Base-by-base conservation (phyloP, 2,329 filamentous ascomycete genomes). In the Parastagonospora avenae region DNA sequence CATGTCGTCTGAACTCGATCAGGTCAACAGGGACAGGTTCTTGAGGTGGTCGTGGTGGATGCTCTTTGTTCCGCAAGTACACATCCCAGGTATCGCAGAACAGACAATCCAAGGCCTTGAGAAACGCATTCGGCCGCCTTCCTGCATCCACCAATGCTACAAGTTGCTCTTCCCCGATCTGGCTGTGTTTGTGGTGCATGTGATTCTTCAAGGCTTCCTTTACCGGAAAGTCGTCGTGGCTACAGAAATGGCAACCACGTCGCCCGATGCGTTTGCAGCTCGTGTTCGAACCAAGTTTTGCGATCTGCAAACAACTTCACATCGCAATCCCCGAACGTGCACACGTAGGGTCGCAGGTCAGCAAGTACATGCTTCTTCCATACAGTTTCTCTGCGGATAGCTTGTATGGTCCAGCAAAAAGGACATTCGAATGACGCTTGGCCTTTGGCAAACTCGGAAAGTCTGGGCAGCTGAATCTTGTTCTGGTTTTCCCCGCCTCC, bases 381-480 rank as follows among this genome's bases (percentile, higher is more conserved):
- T 3, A 38, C 15, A n/a, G 15, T 46, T 47, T 53, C 59, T 43
- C 9, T 48, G 24, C 45, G 46, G 9, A 54, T 43, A 7, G 48
- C 44, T 31, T 62, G 49, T 11, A 64, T 54, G 4, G 42, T 48
- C 14, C 44, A 60, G 44, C 64, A 67, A 37, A 63, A 58, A 4
- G 63, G 61, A 41, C 62, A 67, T 28, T 60, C 57, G 41, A 67
- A 67, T 9, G 53, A 43, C 12, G 27, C 24, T n/a, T 39, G 39
- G 4, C 49, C 52, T 36, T 49, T 45, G 6, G 48, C 14, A 19
- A 55, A 41, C 14, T 46, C 48, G 7, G 42, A 31, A 12, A 55
- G 33, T 9, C 39, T 5, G 8, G 52, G 52, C 29, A 50, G 41
- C 16, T 37, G n/a, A 24, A 46, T 14, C 5, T n/a, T 16, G 8